These are phyloP conservation scores for Sporothrix sp. DNA, from an alignment of 2,329 filamentous ascomycete species.

Conservation along the genomic window DNA sequence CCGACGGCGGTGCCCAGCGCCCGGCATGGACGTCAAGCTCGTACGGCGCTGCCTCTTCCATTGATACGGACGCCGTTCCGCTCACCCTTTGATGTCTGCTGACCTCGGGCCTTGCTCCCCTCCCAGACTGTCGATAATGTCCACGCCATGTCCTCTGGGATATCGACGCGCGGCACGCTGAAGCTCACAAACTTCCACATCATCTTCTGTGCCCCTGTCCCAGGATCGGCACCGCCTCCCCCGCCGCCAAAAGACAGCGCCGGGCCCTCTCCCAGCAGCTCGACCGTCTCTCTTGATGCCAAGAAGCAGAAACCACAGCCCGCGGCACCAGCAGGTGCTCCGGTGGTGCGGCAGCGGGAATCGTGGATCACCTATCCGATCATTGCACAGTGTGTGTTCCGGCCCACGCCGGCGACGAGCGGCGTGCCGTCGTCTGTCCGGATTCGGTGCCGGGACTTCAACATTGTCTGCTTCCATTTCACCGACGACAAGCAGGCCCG, in stretches of 20 bases:
- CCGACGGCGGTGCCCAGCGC: constrained; percentile 8
- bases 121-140: constrained; percentile 45
- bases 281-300: constrained; percentile 22
- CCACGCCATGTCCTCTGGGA: constrained; percentile 49
- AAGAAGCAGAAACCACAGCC: constrained; percentile 17
- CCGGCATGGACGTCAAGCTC: constrained; percentile 21
- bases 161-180: constrained; percentile 46
- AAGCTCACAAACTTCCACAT: constrained; percentile 55
- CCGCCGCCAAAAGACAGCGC: background rate
- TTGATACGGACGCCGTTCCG: background rate
- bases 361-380: constrained; percentile 94
- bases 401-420: constrained; percentile 60
- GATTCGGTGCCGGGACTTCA: constrained; percentile 86
- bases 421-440: constrained; percentile 72
- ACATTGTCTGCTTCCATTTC: constrained; percentile 87
- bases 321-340: constrained; percentile 12
- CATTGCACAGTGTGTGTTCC: constrained; percentile 69
- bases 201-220: constrained; percentile 38
- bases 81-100: background rate
- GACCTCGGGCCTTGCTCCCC: background rate
- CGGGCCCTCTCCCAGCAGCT: constrained; percentile 17
- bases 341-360: constrained; percentile 40
- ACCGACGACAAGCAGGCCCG: constrained; percentile 61
- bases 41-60: constrained; percentile 7
- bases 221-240: constrained; percentile 22